These are phyloP conservation scores for Lindgomyces ingoldianus DNA, from an alignment of 495 filamentous ascomycete species.

Conservation along the genomic window DNA sequence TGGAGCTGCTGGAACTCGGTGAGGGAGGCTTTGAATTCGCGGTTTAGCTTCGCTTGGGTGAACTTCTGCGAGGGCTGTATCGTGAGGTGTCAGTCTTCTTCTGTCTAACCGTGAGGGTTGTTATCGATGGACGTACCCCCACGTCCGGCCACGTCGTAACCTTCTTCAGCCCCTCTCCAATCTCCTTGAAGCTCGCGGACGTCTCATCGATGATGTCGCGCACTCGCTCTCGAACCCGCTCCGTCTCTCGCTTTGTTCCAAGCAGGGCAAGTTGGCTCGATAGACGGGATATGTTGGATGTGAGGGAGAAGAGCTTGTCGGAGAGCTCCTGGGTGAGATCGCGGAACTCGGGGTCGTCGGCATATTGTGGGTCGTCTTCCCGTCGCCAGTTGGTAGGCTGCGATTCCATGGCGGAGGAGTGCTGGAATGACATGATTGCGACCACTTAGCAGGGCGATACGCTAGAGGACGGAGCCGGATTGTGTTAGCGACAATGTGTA, in stretches of 20 bases:
- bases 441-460: not conserved
- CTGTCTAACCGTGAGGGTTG: not conserved
- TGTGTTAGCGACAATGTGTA: not conserved
- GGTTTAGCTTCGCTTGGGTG: constrained; percentile 89
- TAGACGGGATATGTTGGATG: constrained; percentile 79
- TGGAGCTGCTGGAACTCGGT: constrained; percentile 89
- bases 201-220: constrained; percentile 84
- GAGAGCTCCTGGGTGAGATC: constrained; percentile 76
- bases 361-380: constrained; percentile 69
- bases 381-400: constrained; percentile 69
- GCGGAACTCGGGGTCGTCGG: constrained; percentile 91
- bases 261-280: constrained; percentile 78
- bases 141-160: constrained; percentile 88
- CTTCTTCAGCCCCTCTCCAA: constrained; percentile 91
- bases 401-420: constrained; percentile 78
- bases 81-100: no score
- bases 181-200: constrained; percentile 81
- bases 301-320: constrained; percentile 82
- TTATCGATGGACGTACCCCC: constrained; percentile 61
- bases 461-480: not conserved
- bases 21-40: constrained; percentile 84
- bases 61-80: constrained; percentile 86
- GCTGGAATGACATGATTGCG: constrained; percentile 83
- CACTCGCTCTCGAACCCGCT: constrained; percentile 85
- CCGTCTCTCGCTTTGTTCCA: constrained; percentile 87